Evolutionary conservation across 176 grass and related monocot species (phyloP), one percentile per base, ranked within the genome.

Genomic region (Miscanthus lutarioriparius): DNA sequence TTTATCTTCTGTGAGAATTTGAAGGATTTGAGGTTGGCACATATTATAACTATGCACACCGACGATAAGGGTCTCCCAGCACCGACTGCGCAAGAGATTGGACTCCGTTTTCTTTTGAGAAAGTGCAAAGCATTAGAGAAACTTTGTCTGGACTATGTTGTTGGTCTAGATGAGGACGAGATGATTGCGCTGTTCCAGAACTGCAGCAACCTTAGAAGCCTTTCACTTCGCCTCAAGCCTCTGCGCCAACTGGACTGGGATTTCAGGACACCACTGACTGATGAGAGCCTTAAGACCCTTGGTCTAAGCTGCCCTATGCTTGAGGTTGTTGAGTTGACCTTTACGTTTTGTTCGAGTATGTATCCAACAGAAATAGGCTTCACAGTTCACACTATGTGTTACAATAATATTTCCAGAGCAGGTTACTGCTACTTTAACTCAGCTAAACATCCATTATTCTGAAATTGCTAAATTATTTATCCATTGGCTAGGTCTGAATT

Each of bases 131-230:
- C 83, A 56, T 77, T 95, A 72, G 88, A 85, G 80, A 91, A 87
- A 44, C 84, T 93, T 82, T 80, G 28, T 58, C 79, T 96, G 19
- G 94, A 93, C 8, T 82, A 88, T 82, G 70, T 96, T 22, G 66
- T 89, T 48, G 94, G 86, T 54, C 13, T 91, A 43, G 40, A 76
- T 45, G 94, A 93, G 30, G 56, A 47, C 27, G 89, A 96, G 75
- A 81, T 88, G 65, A 88, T 97, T 23, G 49, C 79, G 22, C 48
- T 93, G 77, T 78, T 90, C 79, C 82, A 86, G 37, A 87, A 35
- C 61, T 93, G 91, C 22, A 59, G 25, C 76, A 92, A 87, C 72
- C 87, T 93, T 64, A 91, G 48, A 86, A 86, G 84, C 15, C 68
- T 93, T 70, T 89, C 89, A 26, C 43, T 96, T 80, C 74, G 58